Evolutionary conservation across 495 filamentous ascomycete genomes (phyloP), one percentile per base, ranked within the genome.

Genomic region (Aspergillus cavernicola): DNA sequence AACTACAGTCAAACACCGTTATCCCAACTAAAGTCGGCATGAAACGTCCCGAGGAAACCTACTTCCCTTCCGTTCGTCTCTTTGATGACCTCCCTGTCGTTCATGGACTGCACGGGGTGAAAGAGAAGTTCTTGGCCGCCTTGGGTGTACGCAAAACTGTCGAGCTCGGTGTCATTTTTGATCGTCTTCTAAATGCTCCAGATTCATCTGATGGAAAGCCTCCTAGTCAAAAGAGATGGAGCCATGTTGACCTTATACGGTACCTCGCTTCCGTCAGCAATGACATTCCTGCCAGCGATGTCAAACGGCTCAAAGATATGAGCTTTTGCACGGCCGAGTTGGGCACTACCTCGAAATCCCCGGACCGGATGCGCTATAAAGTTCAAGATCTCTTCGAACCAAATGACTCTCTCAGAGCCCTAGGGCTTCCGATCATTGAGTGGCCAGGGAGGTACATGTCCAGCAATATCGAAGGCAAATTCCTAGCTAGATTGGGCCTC

Each of bases 1-100:
- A 87, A 7, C 70, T 97, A 9, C 76, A 80, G 36, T 72, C 77
- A 20, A 75, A 85, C 26, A 85, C 89, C 3, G 79, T 93, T 22
- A 92, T 99, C 53, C 95, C 95, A 0, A 97, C 95, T 0, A 96
- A 86, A 62, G 66, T 85, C 56, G 95, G 95, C 9, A 92, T 97
- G 92, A 88, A 78, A 57, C 86, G 81, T 61, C 95, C 95, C 18
- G 69, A 71, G 11, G 91, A 97, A 57, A 83, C 95, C 0, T 99
- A 96, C 66, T 96, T 99, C 63, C 80, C 85, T n/a, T 85, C 81
- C 12, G 95, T 97, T 18, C 92, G 89, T 59, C 74, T 97, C 7
- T 99, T 99, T 63, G 86, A 95, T 51, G 95, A 99, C 61, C 76
- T 99, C 9, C 92, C 95, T 3, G 83, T 85, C 11, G 80, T 96